phyloP scores from a whole-genome alignment of 148 eudicot species.

The Rheum nobile region DNA sequence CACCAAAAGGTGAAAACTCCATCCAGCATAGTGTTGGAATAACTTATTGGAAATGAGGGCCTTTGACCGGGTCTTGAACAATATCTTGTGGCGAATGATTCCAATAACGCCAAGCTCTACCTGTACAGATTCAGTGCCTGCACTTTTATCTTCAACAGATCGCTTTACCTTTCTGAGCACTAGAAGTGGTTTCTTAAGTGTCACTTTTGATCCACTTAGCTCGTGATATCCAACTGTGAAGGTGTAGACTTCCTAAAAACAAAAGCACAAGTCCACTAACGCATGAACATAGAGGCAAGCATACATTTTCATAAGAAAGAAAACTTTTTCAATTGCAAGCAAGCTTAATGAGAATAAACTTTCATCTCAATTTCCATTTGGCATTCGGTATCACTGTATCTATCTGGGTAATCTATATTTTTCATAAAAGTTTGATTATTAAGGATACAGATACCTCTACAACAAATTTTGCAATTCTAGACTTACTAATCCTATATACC shows the following conservation, averaged over 20 bases:
- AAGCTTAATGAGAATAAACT: neutral
- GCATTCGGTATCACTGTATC: neutral
- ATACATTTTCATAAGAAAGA: neutral
- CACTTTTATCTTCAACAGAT: conserved; percentile 13
- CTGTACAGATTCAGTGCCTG: conserved; percentile 12
- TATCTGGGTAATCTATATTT: neutral
- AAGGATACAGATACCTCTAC: neutral
- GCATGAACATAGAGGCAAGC: neutral
- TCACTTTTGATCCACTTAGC: conserved; percentile 65
- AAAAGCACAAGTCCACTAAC: neutral
- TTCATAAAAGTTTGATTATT: neutral
- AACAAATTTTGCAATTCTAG: neutral
- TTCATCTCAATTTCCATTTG: neutral
- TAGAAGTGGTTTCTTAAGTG: conserved; percentile 75
- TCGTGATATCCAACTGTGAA: conserved; percentile 90
- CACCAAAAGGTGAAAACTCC: neutral
- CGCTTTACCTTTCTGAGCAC: conserved; percentile 63
- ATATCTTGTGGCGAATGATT: conserved; percentile 61
- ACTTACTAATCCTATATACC: neutral
- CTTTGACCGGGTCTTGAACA: conserved; percentile 88
- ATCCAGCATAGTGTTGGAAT: neutral
- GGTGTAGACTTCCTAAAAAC: conserved; percentile 59
- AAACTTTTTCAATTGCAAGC: neutral
- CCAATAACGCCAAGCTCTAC: conserved; percentile 77
- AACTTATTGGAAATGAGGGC: conserved; percentile 67